Evolutionary conservation across 805 yeast species (phyloP), one percentile per base, ranked within the genome.

Genomic region (Candida rishiriensis): DNA sequence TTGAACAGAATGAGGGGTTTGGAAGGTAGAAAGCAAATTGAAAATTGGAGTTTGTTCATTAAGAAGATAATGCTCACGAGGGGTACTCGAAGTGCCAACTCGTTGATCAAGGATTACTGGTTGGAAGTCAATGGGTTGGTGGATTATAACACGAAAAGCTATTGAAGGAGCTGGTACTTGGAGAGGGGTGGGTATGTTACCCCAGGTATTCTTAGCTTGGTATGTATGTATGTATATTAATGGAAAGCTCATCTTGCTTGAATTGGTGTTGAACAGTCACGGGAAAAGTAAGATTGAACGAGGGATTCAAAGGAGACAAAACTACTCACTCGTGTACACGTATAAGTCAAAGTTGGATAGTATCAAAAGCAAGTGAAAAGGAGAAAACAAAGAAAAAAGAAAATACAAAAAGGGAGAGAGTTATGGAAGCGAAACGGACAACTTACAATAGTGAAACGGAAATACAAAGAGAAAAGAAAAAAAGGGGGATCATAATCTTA

Each of bases 81-180:
- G 54, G 90, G 90, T 2, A 77, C 77, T 34, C 67, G 88, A 51
- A 73, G 73, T 34, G 81, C 83, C 2, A 73, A 78, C 40, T 71
- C 66, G 26, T 69, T 80, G 1, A 65, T 85, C 11, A 75, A 79
- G 44, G 76, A 73, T 41, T 80, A 83, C 62, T 85, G 90, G 90
- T 62, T 83, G 17, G 71, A 73, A 28, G 68, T 72, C 18, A 83
- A 82, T 49, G 83, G 84, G 1, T 59, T 79, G 41, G 61, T 72
- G 5, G 77, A 76, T 43, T 77, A 65, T 44, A 51, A 46, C 38
- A 13, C 39, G n/a, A 30, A 21, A 21, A 7, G 30, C 14, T 10
- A 11, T 18, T 35, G 38, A 35, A 10, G 15, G 26, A 21, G 26
- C 7, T 21, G 4, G 26, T 21, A 21, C 8, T 4, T 31, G 34